Percentiles rank a stretch among this genome's conserved stretches.
These are phyloP conservation scores for Diaporthe citri DNA, from an alignment of 2,329 filamentous ascomycete genomes.

Conservation along the genomic window DNA sequence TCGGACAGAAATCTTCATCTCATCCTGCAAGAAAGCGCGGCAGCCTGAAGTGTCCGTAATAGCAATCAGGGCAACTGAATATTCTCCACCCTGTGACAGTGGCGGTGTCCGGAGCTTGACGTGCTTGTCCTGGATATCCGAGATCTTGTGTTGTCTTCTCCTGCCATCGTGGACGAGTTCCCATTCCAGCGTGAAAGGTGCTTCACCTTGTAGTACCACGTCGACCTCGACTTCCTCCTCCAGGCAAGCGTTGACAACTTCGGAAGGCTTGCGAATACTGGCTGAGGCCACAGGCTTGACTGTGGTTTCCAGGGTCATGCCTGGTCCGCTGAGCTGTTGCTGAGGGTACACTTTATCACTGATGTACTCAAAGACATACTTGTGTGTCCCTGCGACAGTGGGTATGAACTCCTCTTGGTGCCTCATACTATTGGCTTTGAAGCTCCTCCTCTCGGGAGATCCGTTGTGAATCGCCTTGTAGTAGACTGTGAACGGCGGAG, in stretches of 20 bases:
- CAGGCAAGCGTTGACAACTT: conserved; percentile 79
- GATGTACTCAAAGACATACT: conserved; percentile 85
- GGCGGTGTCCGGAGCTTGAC: conserved; percentile 82
- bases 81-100: conserved; percentile 87
- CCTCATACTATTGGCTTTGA: conserved; percentile 77
- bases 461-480: conserved; percentile 80
- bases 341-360: conserved; percentile 85
- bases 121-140: conserved; percentile 71
- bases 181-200: conserved; percentile 91
- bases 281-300: conserved; percentile 94
- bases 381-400: conserved; percentile 83
- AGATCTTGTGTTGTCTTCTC: conserved; percentile 76
- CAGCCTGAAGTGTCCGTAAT: conserved; percentile 90
- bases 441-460: conserved; percentile 65
- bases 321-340: conserved; percentile 70
- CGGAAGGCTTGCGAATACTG: conserved; percentile 69
- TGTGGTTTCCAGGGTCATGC: conserved; percentile 82
- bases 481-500: conserved; percentile 86
- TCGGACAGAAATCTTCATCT: conserved; percentile 86
- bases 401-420: conserved; percentile 89
- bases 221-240: conserved; percentile 83
- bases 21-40: conserved; percentile 86
- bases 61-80: conserved; percentile 86
- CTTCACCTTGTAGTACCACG: conserved; percentile 80
- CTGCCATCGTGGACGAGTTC: conserved; percentile 92